Percentiles rank a stretch among this genome's conserved stretches.
Evolutionary conservation across 352 stramenopile species (phyloP).

Genomic region (Phytophthora pini): DNA sequence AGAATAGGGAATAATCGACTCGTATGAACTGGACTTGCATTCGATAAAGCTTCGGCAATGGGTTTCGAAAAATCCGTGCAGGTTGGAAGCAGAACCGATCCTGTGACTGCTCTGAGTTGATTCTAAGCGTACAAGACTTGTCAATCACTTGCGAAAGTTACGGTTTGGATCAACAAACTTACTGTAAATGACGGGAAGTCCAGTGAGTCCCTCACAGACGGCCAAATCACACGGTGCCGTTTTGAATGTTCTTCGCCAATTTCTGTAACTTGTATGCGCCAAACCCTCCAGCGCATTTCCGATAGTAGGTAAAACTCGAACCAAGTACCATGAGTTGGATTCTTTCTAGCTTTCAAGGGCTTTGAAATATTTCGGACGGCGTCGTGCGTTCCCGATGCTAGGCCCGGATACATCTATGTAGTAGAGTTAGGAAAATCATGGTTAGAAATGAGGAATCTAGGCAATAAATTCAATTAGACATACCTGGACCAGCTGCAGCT

Average conservation of each 20-base stretch:
- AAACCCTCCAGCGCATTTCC: slow-evolving; percentile 37
- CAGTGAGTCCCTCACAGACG: slow-evolving; percentile 52
- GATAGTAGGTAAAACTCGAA: slow-evolving; percentile 44
- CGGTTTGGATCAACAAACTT: slow-evolving; percentile 6
- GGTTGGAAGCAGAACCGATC: slow-evolving; percentile 15
- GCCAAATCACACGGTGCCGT: slow-evolving; percentile 34
- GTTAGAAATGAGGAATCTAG: slow-evolving; percentile 1
- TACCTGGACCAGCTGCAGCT: slow-evolving; percentile 29
- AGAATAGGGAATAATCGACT: slow-evolving; percentile 9
- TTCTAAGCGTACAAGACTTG: slow-evolving; percentile 10
- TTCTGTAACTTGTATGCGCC: slow-evolving; percentile 23
- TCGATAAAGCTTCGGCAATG: slow-evolving; percentile 11
- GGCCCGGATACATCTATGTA: slow-evolving; percentile 46
- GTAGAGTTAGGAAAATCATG: background rate
- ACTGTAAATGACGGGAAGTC: slow-evolving; percentile 34
- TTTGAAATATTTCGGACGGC: slow-evolving; percentile 39
- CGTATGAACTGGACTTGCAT: slow-evolving; percentile 9
- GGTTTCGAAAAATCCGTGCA: slow-evolving; percentile 15
- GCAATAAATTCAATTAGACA: background rate
- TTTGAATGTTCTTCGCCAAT: slow-evolving; percentile 2
- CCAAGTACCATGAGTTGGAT: background rate
- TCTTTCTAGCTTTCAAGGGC: slow-evolving; percentile 7
- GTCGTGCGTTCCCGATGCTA: slow-evolving; percentile 32
- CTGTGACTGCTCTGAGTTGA: background rate
- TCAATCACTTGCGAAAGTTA: background rate